Percentiles rank a stretch among this genome's conserved stretches.
phyloP scores from a whole-genome alignment of 2,329 filamentous ascomycete genomes.

The Penicillium sp. region DNA sequence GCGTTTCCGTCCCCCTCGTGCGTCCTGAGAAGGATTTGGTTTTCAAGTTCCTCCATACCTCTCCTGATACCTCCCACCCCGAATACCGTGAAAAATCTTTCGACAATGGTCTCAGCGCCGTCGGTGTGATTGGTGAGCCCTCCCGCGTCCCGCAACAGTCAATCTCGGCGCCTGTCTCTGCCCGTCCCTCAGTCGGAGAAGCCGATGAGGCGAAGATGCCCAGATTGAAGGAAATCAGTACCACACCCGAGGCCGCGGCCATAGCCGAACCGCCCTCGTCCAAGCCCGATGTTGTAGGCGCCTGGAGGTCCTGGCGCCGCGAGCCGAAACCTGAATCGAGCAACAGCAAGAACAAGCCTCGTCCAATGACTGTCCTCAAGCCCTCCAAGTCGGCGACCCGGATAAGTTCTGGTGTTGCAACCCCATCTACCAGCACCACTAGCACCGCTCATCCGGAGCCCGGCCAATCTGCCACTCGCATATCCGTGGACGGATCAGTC shows the following conservation, averaged over 20 bases:
- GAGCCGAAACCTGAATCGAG: conserved; percentile 35
- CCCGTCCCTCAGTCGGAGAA: conserved; percentile 26
- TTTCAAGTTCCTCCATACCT: conserved; percentile 76
- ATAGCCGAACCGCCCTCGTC: conserved; percentile 31
- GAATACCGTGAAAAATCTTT: conserved; percentile 3
- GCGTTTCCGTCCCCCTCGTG: conserved; percentile 86
- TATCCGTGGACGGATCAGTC: conserved; percentile 32
- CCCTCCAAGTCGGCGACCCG: conserved; percentile 63
- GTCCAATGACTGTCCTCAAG: conserved; percentile 87
- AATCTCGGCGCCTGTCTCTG: conserved; percentile 29
- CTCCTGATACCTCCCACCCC: conserved; percentile 30
- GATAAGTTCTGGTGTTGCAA: conserved; percentile 30
- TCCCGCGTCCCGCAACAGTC: conserved; percentile 24
- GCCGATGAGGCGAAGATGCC: conserved; percentile 26
- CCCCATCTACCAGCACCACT: conserved; percentile 12
- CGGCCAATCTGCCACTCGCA: conserved; percentile 9
- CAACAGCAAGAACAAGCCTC: conserved; percentile 50
- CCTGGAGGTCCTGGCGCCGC: conserved; percentile 72
- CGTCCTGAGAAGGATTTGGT: conserved; percentile 81
- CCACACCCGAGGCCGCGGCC: conserved; percentile 5
- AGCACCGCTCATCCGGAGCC: conserved; percentile 4
- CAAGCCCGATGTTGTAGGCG: conserved; percentile 52
- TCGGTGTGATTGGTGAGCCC: conserved; percentile 38
- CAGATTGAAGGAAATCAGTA: not conserved
- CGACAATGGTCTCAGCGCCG: conserved; percentile 25